These are phyloP conservation scores for Cinnamomum micranthum DNA, from an alignment of 164 flowering plant species.

Conservation along the genomic window DNA sequence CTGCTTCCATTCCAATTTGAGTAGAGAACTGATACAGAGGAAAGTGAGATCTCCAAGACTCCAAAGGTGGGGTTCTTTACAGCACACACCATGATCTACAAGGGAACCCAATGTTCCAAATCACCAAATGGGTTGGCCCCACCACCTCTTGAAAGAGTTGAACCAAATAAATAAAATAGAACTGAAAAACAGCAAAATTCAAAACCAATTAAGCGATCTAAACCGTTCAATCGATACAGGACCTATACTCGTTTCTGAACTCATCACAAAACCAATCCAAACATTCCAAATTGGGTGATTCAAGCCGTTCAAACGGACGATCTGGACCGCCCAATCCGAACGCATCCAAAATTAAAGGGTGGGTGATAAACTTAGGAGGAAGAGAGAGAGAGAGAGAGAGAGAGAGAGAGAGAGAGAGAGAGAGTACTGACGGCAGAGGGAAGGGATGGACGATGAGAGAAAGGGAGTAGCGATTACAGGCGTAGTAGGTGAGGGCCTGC, in stretches of 20 bases:
- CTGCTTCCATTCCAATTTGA: too few relatives aligned
- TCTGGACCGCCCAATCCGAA: not conserved
- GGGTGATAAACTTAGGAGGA: not conserved
- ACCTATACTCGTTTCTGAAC: too few relatives aligned
- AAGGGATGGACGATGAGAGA: conserved; percentile 63
- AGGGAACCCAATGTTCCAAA: not conserved
- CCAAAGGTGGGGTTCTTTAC: too few relatives aligned
- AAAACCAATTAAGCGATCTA: not conserved
- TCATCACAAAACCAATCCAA: too few relatives aligned
- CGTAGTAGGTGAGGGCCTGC: conserved; percentile 45
- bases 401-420: not conserved
- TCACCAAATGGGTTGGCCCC: too few relatives aligned
- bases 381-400: not conserved
- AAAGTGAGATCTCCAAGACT: too few relatives aligned
- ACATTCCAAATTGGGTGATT: too few relatives aligned
- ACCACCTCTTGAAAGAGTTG: not conserved
- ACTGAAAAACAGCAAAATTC: too few relatives aligned
- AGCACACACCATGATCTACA: not conserved
- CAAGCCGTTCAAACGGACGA: too few relatives aligned
- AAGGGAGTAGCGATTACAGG: conserved; percentile 40
- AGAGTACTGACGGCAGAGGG: conserved; percentile 63
- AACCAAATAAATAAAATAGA: not conserved
- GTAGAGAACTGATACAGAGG: too few relatives aligned
- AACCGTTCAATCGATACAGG: not conserved
- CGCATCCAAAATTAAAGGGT: too few relatives aligned